A percentile compares a stretch with the other conserved stretches of the same genome.
These are phyloP conservation scores for Vitis cinerea DNA, from an alignment of 164 flowering plant genomes.

Conservation along the genomic window DNA sequence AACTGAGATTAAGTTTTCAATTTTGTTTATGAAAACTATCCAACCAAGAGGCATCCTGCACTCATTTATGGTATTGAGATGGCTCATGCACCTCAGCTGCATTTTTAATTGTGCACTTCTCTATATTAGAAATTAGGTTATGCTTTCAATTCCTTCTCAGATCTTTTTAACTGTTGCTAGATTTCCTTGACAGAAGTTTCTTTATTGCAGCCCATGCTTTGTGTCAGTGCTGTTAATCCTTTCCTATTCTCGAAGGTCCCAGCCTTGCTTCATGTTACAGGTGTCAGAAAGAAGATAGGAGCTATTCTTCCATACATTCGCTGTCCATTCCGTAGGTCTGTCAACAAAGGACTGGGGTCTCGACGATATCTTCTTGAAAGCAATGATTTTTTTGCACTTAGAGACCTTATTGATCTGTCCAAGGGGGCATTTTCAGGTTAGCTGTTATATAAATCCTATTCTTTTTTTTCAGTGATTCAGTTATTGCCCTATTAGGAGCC, in stretches of 20 bases:
- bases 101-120: too few relatives aligned
- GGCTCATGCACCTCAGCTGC: too few relatives aligned
- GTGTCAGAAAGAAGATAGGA: slow-evolving; percentile 70
- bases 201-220: slow-evolving; percentile 92
- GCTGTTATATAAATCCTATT: neutral
- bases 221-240: slow-evolving; percentile 95
- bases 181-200: neutral
- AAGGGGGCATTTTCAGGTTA: slow-evolving; percentile 95
- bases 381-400: slow-evolving; percentile 90
- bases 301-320: slow-evolving; percentile 77
- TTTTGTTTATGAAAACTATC: neutral
- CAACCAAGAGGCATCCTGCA: neutral
- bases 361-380: slow-evolving; percentile 90
- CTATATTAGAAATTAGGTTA: too few relatives aligned
- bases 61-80: neutral
- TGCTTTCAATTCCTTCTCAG: too few relatives aligned
- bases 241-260: slow-evolving; percentile 82
- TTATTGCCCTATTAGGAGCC: too few relatives aligned
- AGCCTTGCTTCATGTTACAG: slow-evolving; percentile 72
- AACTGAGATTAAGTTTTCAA: neutral
- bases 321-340: slow-evolving; percentile 81
- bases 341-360: slow-evolving; percentile 70
- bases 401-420: slow-evolving; percentile 92
- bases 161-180: too few relatives aligned
- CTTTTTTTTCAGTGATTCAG: neutral